Percentiles rank a stretch among this genome's conserved stretches.
These are phyloP conservation scores for Botrytis fabae DNA, from an alignment of 2,329 filamentous ascomycete species.

Conservation along the genomic window DNA sequence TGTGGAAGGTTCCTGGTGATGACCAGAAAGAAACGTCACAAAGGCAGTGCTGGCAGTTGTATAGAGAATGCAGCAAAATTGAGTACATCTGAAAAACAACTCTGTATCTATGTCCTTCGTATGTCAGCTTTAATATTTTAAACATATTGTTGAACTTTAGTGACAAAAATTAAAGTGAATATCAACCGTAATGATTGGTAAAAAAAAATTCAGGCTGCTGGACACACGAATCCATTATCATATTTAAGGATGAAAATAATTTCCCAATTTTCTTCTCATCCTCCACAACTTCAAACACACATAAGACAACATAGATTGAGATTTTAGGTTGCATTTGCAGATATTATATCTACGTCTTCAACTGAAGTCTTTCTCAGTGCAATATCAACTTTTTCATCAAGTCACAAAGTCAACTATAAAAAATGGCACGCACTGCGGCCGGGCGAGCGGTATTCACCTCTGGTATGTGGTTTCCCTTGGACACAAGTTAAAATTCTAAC, in stretches of 20 bases:
- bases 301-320: not conserved
- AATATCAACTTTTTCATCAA: not conserved
- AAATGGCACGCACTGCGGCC: not conserved
- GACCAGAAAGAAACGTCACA: rapidly evolving
- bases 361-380: not conserved
- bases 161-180: no score
- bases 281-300: not conserved
- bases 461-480: not conserved
- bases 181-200: no score
- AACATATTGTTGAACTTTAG: no score
- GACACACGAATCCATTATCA: rapidly evolving
- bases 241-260: not conserved
- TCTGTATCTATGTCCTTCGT: not conserved
- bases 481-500: not conserved
- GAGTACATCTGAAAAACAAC: not conserved
- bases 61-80: not conserved
- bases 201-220: no score
- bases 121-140: not conserved
- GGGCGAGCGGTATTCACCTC: not conserved
- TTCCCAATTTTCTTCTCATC: not conserved
- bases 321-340: not conserved
- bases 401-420: not conserved
- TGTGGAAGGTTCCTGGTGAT: not conserved
- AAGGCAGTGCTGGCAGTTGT: not conserved
- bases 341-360: no score